Evolutionary conservation across 441 rosid genomes (phyloP).

Genomic region (Syzygium syzygioides): DNA sequence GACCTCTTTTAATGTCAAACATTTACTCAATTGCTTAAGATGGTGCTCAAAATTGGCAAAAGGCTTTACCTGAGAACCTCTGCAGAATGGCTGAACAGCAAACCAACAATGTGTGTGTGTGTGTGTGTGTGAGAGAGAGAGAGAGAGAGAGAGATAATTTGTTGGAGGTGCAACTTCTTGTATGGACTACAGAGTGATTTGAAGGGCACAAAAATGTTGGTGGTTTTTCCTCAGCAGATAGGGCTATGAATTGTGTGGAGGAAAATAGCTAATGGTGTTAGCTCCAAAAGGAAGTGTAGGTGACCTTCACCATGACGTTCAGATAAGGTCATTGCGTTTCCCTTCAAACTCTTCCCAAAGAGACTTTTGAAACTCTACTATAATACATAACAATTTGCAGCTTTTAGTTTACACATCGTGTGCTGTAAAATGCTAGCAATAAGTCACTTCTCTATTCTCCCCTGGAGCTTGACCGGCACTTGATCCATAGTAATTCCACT

Average conservation of each 20-base stretch:
- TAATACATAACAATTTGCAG: neutral
- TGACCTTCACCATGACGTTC: constrained; percentile 1
- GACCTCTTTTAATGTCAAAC: neutral
- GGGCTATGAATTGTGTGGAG: constrained; percentile 68
- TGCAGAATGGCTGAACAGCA: constrained; percentile 23
- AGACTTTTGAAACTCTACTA: neutral
- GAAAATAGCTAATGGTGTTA: constrained; percentile 33
- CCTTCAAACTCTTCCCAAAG: neutral
- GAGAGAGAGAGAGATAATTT: neutral
- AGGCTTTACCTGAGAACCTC: constrained; percentile 27
- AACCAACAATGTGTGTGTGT: constrained; percentile 9
- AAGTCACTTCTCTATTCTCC: neutral
- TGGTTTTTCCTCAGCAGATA: constrained; percentile 70
- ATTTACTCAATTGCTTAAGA: neutral
- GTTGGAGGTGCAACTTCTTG: neutral
- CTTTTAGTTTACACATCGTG: neutral
- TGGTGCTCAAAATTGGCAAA: neutral
- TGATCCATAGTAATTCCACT: no score
- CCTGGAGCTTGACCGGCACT: no score
- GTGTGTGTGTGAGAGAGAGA: neutral
- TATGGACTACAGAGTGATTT: neutral
- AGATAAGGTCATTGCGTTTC: constrained; percentile 9
- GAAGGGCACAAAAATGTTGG: neutral
- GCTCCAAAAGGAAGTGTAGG: constrained; percentile 29
- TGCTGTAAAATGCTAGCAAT: neutral